Base-by-base conservation (phyloP, 139 green algal genomes). In the Astrephomene gubernaculifera region DNA sequence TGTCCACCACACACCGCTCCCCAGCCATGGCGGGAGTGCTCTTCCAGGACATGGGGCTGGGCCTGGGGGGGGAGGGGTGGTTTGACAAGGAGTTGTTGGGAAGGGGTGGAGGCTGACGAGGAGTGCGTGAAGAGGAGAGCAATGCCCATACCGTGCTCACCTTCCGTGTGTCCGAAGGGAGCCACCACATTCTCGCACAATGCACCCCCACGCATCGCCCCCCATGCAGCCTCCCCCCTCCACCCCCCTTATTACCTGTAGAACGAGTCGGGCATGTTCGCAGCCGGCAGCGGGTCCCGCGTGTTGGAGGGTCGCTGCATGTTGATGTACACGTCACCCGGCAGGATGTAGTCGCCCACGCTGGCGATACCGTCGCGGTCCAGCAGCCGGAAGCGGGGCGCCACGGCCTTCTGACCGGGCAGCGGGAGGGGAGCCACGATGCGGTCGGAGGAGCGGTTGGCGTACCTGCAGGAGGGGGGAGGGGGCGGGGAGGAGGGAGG, bases 291-390 rank as follows among this genome's bases (percentile, higher is more conserved):
- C n/a, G 86, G 86, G 80, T 90, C 80, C 6, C 95, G 89, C 0
- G 81, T 99, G 93, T 99, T 98, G 49, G 82, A 88, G 29, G 97
- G 97, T 17, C 90, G 88, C 89, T 97, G 92, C 93, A 99, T 98
- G 92, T 99, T 99, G 86, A 99, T 95, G 83, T 97, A 97, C 21
- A 97, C 89, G 73, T 99, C 94, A 0, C 94, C 96, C 5, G 93
- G 90, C 33, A 68, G 73, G 54, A 99, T 97, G 45, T 93, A 91
- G 83, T 97, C 93, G 12, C 97, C 97, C 29, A 97, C 91, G 10
- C 85, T 80, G 0, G 94, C 95, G 39, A 99, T 93, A 71, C 98
- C 98, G 78, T 99, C 97, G 1, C 43, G 8, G 80, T 99, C 97
- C 79, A 99, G 89, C 71, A 98, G 83, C 61, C 93, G 87, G 74